Base-by-base conservation (phyloP, 176 grass and related monocot species). In the Phyllostachys edulis region DNA sequence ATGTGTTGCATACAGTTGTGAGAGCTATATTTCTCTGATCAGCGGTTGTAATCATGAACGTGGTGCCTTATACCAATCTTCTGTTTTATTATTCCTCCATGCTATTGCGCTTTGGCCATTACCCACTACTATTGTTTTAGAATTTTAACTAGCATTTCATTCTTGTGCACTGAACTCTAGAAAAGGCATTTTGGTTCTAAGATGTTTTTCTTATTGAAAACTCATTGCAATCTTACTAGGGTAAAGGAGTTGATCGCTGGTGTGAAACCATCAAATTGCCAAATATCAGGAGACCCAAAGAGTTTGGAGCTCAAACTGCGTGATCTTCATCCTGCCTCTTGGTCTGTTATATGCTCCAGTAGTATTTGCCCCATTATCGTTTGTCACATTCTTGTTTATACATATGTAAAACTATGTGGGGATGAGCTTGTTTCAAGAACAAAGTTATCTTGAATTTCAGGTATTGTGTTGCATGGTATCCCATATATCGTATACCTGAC, bases 401-500 rank as follows among this genome's bases (percentile, higher is more conserved):
- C 77, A 66, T 40, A 2, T 83, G 45, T 70, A 75, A 36, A 67
- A 4, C 1, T 52, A 82, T 37, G 37, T 56, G 0, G 36, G 29
- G 72, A 66, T 47, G 16, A 69, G 3, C 56, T 78, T 61, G 29
- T 56, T 56, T 80, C 78, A 20, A 20, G 71, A 87, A 63, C 17
- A 41, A 6, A 20, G 16, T 15, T 55, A 9, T 63, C 46, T 16
- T 51, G 24, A 36, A 82, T 91, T 90, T 87, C 84, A 98, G 95
- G 95, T 98, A 86, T 85, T 94, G 76, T 63, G 89, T 98, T 27
- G 95, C 95, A 67, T 98, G 95, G 95, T 98, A 98, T 89, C 95
- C 95, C 66, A 89, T 92, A 92, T 98, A 91, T 73, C 82, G 89
- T 23, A 89, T 98, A 91, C 95, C 95, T 0, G 90, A 93, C 38